These are phyloP conservation scores for Fusarium nurragi DNA, from an alignment of 2,329 filamentous ascomycete species.

Conservation along the genomic window DNA sequence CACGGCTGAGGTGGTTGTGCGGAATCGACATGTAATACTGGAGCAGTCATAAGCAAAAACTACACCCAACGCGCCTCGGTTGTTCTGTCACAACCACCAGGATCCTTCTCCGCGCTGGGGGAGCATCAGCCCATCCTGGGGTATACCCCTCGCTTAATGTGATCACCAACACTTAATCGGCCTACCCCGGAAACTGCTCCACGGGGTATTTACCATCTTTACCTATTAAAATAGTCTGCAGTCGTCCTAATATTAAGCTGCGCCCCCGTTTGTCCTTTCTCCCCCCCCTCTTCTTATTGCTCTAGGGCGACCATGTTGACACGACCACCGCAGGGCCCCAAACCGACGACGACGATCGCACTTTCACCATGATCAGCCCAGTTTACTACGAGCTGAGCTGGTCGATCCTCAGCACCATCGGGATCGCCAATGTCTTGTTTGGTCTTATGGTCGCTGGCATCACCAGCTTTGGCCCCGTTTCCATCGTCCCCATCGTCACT, in stretches of 20 bases:
- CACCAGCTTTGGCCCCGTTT: constrained; percentile 51
- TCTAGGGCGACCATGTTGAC: constrained; percentile 12
- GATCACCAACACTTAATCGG: constrained; percentile 23
- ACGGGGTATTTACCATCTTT: constrained; percentile 11
- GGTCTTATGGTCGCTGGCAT: constrained; percentile 53
- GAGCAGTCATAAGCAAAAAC: neutral
- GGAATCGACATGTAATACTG: neutral
- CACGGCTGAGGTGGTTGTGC: neutral
- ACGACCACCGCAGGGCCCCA: neutral
- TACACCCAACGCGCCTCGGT: neutral
- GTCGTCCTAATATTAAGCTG: constrained; percentile 10
- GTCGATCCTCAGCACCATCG: constrained; percentile 57
- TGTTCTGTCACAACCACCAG: constrained; percentile 10
- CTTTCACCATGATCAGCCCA: constrained; percentile 10
- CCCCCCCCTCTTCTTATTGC: neutral
- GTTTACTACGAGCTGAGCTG: constrained; percentile 56
- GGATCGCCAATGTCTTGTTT: constrained; percentile 53
- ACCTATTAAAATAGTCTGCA: neutral
- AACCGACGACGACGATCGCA: constrained; percentile 2
- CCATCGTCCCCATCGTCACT: constrained; percentile 52
- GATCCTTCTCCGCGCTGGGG: neutral
- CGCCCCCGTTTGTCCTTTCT: constrained; percentile 1
- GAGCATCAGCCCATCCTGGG: constrained; percentile 24
- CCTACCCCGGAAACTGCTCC: constrained; percentile 24
- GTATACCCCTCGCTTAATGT: constrained; percentile 14